Conservation (phyloP, 192 early-diverging fungal genomes). For the Allomyces macrogynus region DNA sequence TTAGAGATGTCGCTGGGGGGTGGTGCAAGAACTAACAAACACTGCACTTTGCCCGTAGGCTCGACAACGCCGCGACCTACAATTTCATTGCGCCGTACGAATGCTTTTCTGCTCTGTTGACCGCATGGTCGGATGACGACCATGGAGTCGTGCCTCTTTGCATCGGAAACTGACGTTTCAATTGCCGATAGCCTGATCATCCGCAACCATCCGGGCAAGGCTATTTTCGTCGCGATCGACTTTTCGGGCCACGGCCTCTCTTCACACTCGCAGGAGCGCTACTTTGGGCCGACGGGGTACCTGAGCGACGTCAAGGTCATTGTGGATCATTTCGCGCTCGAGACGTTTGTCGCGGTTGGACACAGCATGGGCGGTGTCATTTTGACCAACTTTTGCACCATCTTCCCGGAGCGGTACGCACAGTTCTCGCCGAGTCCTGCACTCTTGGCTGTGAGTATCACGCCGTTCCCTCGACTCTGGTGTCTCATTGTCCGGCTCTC, state of each 20-base stretch:
- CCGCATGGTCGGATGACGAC: too few species aligned
- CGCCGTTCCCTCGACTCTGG: too few species aligned
- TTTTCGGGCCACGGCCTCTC: neutral
- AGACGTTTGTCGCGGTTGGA: neutral
- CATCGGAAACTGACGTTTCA: neutral
- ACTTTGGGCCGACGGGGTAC: neutral
- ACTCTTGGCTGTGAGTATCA: too few species aligned
- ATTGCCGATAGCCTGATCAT: neutral
- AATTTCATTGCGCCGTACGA: neutral
- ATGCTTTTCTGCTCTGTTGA: too few species aligned
- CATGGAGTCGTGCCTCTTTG: too few species aligned
- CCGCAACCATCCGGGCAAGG: neutral
- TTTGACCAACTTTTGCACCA: neutral
- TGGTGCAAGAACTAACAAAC: neutral
- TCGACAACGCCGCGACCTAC: neutral
- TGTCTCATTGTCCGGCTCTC: too few species aligned
- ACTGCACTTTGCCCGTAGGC: neutral
- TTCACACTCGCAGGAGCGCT: neutral
- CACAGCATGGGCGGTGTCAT: neutral
- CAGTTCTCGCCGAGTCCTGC: neutral
- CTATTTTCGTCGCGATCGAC: neutral
- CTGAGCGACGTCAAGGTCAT: neutral
- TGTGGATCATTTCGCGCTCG: neutral
- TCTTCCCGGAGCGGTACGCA: neutral
- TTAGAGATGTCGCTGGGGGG: neutral